Base-by-base conservation (phyloP, 2,329 filamentous ascomycete species). In the Exophiala spinifera region DNA sequence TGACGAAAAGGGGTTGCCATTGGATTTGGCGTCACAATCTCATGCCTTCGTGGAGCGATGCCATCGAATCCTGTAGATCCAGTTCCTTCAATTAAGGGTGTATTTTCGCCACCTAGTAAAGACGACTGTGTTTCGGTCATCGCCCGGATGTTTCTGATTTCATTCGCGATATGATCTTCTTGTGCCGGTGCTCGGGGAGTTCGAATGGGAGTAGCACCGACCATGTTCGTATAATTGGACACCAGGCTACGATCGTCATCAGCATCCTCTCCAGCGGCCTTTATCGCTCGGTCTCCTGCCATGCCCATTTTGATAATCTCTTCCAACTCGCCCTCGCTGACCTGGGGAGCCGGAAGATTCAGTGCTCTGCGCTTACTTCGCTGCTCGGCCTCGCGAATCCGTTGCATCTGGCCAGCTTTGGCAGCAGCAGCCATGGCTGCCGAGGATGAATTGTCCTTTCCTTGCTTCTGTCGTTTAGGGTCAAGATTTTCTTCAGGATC, bases 231-330 rank as follows among this genome's bases (percentile, higher is more conserved):
- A 70, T 99, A 99, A 63, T 91, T 89, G 61, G 89, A 90, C 54
- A 97, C 82, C 43, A 99, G 78, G 3, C 91, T 91, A 61, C 88
- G 84, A 0, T 91, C 95, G 49, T 89, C 84, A 67, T 90, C 84
- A 61, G 91, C 95, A 56, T 96, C 90, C 49, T 85, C 84, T 42
- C 83, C 82, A 3, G 89, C 89, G 69, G 88, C 78, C 59, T 80
- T 76, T 65, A 85, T 91, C 40, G 94, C 94, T 48, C 87, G 85
- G 67, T 96, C 91, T 34, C 92, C 94, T 56, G 91, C 83, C 81
- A 95, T 88, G 42, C 94, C 92, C 91, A 97, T 95, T 77, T 99
- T 99, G 61, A 99, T 90, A 66, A 99, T 97, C 63, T 96, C 91
- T 67, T 99, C 94, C 55, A 99, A 78, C 72, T 99, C 94, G 40